These are phyloP conservation scores for Alternaria sp. DNA, from an alignment of 2,329 filamentous ascomycete species.

Conservation along the genomic window DNA sequence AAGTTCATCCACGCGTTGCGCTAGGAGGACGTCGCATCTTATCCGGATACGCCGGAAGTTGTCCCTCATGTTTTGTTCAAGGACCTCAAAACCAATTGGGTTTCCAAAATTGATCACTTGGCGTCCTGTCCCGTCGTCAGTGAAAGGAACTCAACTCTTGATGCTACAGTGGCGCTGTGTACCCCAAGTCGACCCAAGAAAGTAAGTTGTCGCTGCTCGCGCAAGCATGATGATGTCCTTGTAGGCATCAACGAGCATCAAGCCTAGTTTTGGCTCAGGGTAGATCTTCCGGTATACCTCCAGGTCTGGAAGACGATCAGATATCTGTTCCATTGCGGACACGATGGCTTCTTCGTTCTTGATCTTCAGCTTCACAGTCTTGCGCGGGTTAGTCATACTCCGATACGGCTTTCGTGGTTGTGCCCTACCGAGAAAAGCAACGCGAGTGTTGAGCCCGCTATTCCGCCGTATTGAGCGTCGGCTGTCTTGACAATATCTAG, in stretches of 20 bases:
- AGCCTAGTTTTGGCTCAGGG: constrained; percentile 1
- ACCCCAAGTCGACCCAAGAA: constrained; percentile 3
- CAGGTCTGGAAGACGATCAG: constrained; percentile 12
- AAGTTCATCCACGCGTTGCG: background rate
- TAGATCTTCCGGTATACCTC: constrained; percentile 8
- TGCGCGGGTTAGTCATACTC: background rate
- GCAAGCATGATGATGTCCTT: constrained; percentile 9
- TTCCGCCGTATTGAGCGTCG: background rate
- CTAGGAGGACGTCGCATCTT: background rate
- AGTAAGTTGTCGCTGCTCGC: constrained; percentile 9
- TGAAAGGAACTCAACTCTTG: background rate
- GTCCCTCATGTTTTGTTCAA: background rate
- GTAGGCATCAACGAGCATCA: constrained; percentile 9
- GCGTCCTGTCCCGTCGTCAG: background rate
- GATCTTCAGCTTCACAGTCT: constrained; percentile 10
- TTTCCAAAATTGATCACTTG: background rate
- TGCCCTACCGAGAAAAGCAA: background rate
- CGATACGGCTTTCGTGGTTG: background rate
- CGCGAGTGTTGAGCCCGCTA: background rate
- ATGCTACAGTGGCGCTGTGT: background rate
- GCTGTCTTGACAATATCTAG: background rate
- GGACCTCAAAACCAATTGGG: background rate
- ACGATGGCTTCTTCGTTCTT: constrained; percentile 11
- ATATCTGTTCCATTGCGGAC: constrained; percentile 5
- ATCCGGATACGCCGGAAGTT: background rate